A percentile compares a stretch with the other conserved stretches of the same genome.
These are phyloP conservation scores for Phytopythium delawarense DNA, from an alignment of 352 stramenopile species.

Conservation along the genomic window DNA sequence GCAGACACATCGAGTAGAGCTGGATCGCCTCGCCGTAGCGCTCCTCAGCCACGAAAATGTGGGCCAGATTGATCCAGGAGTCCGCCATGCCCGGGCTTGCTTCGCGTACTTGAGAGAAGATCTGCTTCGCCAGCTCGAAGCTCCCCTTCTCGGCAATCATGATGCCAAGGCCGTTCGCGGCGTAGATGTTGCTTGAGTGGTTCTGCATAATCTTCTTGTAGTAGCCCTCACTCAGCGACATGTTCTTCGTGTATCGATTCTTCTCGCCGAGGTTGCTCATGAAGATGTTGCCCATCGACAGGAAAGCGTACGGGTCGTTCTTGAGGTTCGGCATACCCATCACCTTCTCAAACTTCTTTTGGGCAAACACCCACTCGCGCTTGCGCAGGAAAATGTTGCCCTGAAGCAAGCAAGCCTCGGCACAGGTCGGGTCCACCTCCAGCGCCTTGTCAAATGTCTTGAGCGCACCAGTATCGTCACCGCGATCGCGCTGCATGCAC, in stretches of 20 bases:
- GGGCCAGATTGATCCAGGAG: slow-evolving; percentile 95
- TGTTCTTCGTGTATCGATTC: slow-evolving; percentile 95
- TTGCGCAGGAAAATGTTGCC: slow-evolving; percentile 95
- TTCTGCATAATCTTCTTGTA: slow-evolving; percentile 95
- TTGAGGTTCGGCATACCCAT: slow-evolving; percentile 95
- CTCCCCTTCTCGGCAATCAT: slow-evolving; percentile 98
- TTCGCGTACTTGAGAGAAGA: slow-evolving; percentile 96
- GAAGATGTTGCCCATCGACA: slow-evolving; percentile 98
- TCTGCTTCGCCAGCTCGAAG: slow-evolving; percentile 94
- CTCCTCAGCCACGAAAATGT: slow-evolving; percentile 96
- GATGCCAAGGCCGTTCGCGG: slow-evolving; percentile 96
- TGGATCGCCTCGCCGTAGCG: slow-evolving; percentile 95
- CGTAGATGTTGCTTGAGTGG: slow-evolving; percentile 93
- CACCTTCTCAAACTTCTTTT: slow-evolving; percentile 91
- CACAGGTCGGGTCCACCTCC: slow-evolving; percentile 86
- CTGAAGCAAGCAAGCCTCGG: slow-evolving; percentile 93
- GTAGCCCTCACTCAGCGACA: slow-evolving; percentile 92
- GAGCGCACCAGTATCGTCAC: slow-evolving; percentile 84
- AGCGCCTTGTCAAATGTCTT: slow-evolving; percentile 94
- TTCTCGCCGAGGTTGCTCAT: slow-evolving; percentile 96
- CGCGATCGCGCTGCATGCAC: slow-evolving; percentile 92
- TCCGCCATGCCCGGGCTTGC: slow-evolving; percentile 94
- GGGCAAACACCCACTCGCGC: slow-evolving; percentile 93
- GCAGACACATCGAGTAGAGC: slow-evolving; percentile 92
- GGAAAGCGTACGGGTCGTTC: slow-evolving; percentile 95